phyloP scores from a whole-genome alignment of 805 yeast genomes.

The Wickerhamiella lipophila region DNA sequence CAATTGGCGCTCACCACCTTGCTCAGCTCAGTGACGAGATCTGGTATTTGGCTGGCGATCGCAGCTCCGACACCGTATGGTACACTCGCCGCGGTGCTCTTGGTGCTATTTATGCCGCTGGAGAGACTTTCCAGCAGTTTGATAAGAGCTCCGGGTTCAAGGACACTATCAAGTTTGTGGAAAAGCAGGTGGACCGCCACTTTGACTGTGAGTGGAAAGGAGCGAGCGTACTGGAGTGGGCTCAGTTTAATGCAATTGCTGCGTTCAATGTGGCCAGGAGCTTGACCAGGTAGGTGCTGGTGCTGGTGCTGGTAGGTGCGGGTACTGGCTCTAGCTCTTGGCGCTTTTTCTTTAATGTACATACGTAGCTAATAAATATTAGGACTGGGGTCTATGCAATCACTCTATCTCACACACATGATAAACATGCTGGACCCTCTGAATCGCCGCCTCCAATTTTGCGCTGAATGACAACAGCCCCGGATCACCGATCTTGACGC shows the following conservation, averaged over 20 bases:
- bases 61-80: slow-evolving; percentile 75
- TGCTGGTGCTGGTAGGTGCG: neutral
- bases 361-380: no score
- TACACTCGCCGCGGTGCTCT: slow-evolving; percentile 71
- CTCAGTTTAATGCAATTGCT: slow-evolving; percentile 52
- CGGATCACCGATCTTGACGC: slow-evolving; percentile 8
- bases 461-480: slow-evolving; percentile 9
- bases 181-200: slow-evolving; percentile 42
- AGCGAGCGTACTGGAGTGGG: slow-evolving; percentile 62
- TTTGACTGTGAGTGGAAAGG: slow-evolving; percentile 47
- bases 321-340: no score
- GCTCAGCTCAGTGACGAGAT: slow-evolving; percentile 73
- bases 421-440: slow-evolving; percentile 4
- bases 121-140: slow-evolving; percentile 65
- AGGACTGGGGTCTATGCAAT: no score
- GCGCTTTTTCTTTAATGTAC: no score
- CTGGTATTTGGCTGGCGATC: slow-evolving; percentile 65
- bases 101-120: slow-evolving; percentile 53
- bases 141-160: slow-evolving; percentile 47
- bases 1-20: slow-evolving; percentile 50
- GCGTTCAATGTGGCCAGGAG: slow-evolving; percentile 56
- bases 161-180: slow-evolving; percentile 54
- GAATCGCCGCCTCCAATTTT: slow-evolving; percentile 7
- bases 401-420: no score
- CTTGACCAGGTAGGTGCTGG: slow-evolving; percentile 28